These are phyloP conservation scores for Bryopsis sp. DNA, from an alignment of 139 green algal genomes.

Conservation along the genomic window DNA sequence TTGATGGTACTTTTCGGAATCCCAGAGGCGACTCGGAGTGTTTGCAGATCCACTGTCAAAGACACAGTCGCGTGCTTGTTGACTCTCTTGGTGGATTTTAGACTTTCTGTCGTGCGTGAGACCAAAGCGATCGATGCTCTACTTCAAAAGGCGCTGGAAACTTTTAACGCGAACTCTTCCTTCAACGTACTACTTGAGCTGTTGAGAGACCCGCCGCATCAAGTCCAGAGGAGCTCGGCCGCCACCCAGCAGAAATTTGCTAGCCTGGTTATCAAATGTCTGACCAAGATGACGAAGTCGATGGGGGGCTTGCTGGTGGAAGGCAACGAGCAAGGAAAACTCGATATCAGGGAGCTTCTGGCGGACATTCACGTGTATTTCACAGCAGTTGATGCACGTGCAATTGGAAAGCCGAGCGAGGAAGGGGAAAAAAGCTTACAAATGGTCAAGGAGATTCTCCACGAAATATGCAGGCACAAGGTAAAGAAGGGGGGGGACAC, in stretches of 20 bases:
- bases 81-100: slow-evolving; percentile 53
- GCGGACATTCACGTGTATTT: too few species aligned
- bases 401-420: too few species aligned
- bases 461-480: too few species aligned
- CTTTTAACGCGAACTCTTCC: slow-evolving; percentile 7
- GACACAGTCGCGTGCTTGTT: slow-evolving; percentile 47
- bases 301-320: slow-evolving; percentile 24
- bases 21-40: slow-evolving; percentile 12
- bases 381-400: too few species aligned
- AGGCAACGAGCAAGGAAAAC: too few species aligned
- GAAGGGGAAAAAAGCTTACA: too few species aligned
- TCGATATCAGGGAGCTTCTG: too few species aligned
- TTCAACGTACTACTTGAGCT: slow-evolving; percentile 6
- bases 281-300: slow-evolving; percentile 92
- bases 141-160: slow-evolving; percentile 33
- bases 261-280: slow-evolving; percentile 94
- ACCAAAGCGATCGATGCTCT: slow-evolving; percentile 41
- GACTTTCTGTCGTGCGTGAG: slow-evolving; percentile 37
- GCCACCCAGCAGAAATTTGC: neutral
- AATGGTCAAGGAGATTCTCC: too few species aligned
- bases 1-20: slow-evolving; percentile 60
- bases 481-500: too few species aligned
- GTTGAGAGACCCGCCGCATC: neutral
- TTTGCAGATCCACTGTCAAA: slow-evolving; percentile 30
- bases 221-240: neutral